Base-by-base conservation (phyloP, 257 asterid genomes). In the Rehmannia glutinosa region DNA sequence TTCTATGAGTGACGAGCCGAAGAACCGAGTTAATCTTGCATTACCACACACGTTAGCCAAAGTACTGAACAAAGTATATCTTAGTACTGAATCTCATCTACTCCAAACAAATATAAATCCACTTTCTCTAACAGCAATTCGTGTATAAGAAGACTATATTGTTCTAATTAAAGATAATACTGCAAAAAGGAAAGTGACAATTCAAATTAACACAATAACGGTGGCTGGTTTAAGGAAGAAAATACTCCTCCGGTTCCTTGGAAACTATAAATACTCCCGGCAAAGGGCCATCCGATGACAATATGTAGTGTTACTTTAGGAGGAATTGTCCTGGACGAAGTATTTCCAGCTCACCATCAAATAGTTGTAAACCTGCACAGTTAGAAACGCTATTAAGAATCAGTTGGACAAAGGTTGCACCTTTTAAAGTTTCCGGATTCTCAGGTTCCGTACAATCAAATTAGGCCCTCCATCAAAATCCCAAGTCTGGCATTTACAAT, bases 71-170 rank as follows among this genome's bases (percentile, higher is more conserved):
- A n/a, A n/a, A n/a, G n/a, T n/a, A n/a, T n/a, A n/a, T n/a, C n/a
- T n/a, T n/a, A n/a, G n/a, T n/a, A 53, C 38, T 39, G 8, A 11
- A 25, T 49, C 43, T 19, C 50, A 24, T 23, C 58, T 11, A 23
- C 15, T 69, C 51, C 46, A 46, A 56, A 28, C 42, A 33, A 49
- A 50, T 16, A 70, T 2, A 35, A 20, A 47, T 59, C 45, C 68
- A 35, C 62, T 32, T 39, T 30, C 58, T 30, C 52, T 52, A 13
- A 12, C 57, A 51, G 45, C 52, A 71, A 35, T 60, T 70, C 39
- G 38, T 28, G 69, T 60, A 36, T 53, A 52, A 54, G 41, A 64
- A 20, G 45, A 0, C 3, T 20, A 53, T 2, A 41, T n/a, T 42
- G 46, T 24, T 17, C 45, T 13, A 38, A 71, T 41, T 39, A n/a